A percentile compares a stretch with the other conserved stretches of the same genome.
Conservation (phyloP, 1,139 yeast species). For the Protomyces macrosporus region DNA sequence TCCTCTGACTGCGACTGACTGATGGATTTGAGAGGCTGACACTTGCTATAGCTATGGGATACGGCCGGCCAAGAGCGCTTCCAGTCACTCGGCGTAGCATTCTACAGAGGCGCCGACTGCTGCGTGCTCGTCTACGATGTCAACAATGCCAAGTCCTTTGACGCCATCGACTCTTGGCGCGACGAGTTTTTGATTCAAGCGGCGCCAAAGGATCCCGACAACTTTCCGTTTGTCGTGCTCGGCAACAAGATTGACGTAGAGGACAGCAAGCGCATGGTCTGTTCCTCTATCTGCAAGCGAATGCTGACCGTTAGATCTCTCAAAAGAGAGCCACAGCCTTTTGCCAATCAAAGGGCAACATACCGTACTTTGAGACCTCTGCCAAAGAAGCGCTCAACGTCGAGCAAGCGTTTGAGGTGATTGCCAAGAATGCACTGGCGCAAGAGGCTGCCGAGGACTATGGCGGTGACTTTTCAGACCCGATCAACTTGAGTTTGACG, state of each 20-base stretch:
- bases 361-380: constrained; percentile 90
- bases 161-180: constrained; percentile 84
- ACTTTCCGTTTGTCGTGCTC: constrained; percentile 88
- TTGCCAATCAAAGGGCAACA: constrained; percentile 79
- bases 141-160: constrained; percentile 86
- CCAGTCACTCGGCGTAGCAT: constrained; percentile 94
- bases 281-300: background rate
- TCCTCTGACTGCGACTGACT: constrained; percentile 42
- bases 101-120: constrained; percentile 97
- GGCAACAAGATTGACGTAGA: constrained; percentile 96
- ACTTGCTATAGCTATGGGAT: constrained; percentile 66
- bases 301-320: constrained; percentile 37
- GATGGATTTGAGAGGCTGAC: constrained; percentile 29
- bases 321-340: constrained; percentile 79
- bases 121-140: constrained; percentile 95
- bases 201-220: constrained; percentile 86
- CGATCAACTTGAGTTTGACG: constrained; percentile 28
- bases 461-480: constrained; percentile 28
- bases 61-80: constrained; percentile 86
- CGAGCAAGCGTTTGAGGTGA: constrained; percentile 91
- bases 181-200: constrained; percentile 94
- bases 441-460: constrained; percentile 74
- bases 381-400: constrained; percentile 90
- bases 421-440: constrained; percentile 90
- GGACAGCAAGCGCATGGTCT: constrained; percentile 75